phyloP scores from a whole-genome alignment of 441 rosid species.

The Euphorbia schlechtendalii region DNA sequence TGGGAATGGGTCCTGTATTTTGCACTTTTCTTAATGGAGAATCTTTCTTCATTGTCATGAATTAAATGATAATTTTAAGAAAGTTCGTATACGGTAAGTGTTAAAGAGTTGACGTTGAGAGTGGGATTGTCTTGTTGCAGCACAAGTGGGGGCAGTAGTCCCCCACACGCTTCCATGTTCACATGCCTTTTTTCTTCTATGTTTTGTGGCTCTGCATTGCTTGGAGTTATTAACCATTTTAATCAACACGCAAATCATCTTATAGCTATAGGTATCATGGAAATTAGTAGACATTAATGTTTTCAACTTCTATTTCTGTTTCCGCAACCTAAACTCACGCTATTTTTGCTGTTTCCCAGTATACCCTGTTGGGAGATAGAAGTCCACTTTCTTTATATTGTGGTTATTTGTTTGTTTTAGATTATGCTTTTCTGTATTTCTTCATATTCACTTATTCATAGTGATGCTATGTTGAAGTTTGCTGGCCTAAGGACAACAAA shows the following conservation, averaged over 20 bases:
- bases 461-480: no score
- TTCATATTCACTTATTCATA: background rate
- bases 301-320: no score
- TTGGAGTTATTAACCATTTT: background rate
- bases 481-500: no score
- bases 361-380: background rate
- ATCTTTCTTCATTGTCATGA: background rate
- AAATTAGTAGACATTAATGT: no score
- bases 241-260: background rate
- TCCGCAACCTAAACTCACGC: no score
- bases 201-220: background rate
- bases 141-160: background rate
- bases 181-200: background rate
- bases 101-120: background rate
- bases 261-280: no score
- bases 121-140: conserved; percentile 6
- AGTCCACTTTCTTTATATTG: background rate
- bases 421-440: background rate
- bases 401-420: background rate
- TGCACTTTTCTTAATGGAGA: background rate
- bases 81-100: background rate
- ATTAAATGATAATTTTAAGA: background rate
- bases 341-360: no score
- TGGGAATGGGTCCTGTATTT: background rate
- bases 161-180: background rate